These are phyloP conservation scores for Mortierella sp. DNA, from an alignment of 371 early-diverging fungal genomes.

Conservation along the genomic window DNA sequence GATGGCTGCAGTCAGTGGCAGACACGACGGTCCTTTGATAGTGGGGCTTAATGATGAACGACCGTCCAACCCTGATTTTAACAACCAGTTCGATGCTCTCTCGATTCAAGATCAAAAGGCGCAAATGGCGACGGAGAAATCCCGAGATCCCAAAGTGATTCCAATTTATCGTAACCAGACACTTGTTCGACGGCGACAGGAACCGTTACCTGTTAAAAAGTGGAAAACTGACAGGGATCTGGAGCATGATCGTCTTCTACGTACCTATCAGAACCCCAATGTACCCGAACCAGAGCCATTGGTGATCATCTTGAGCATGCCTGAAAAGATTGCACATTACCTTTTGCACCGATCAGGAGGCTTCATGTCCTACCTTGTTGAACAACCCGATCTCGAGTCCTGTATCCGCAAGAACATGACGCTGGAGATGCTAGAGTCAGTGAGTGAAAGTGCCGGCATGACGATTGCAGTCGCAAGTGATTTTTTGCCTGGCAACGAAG, in stretches of 20 bases:
- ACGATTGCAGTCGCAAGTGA: constrained; percentile 3
- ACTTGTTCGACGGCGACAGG: no score
- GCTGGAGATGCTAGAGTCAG: neutral
- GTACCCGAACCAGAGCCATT: neutral
- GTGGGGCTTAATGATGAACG: neutral
- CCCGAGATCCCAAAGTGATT: no score
- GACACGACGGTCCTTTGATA: no score
- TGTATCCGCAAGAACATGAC: constrained; percentile 12
- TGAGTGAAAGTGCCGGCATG: constrained; percentile 9
- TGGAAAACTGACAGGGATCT: constrained; percentile 25
- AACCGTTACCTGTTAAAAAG: neutral
- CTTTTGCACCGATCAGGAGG: constrained; percentile 21
- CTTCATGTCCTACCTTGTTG: constrained; percentile 22
- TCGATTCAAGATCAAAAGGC: neutral
- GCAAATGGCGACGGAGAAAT: no score
- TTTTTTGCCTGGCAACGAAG: constrained; percentile 5
- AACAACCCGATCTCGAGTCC: constrained; percentile 2
- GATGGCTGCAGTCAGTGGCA: no score
- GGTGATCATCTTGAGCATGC: constrained; percentile 20
- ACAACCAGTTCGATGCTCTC: neutral
- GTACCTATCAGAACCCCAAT: neutral
- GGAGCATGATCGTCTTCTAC: neutral
- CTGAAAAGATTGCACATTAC: constrained; percentile 12
- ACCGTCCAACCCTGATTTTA: neutral
- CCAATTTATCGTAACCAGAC: no score